These are phyloP conservation scores for Pelargonium australe DNA, from an alignment of 441 rosid genomes.

Conservation along the genomic window DNA sequence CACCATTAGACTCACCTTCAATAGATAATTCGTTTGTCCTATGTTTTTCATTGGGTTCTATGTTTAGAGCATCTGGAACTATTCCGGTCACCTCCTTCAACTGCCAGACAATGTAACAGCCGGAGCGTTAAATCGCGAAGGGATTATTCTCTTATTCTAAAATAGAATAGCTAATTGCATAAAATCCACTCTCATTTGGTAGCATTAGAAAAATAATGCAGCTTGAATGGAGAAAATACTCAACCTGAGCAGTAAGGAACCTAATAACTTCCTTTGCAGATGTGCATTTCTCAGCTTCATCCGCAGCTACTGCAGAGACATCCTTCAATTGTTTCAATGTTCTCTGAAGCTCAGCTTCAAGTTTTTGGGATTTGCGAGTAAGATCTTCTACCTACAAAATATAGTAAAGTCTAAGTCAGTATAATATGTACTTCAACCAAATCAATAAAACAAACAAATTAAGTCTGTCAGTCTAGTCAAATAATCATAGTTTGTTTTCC, in stretches of 20 bases:
- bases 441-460: not conserved
- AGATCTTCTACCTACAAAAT: slow-evolving; percentile 68
- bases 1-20: not conserved
- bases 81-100: slow-evolving; percentile 86
- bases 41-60: slow-evolving; percentile 47
- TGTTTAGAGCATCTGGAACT: slow-evolving; percentile 41
- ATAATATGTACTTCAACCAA: not conserved
- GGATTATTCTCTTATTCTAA: not conserved
- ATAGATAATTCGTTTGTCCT: not conserved
- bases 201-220: not conserved
- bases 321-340: slow-evolving; percentile 77
- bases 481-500: not conserved
- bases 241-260: slow-evolving; percentile 88
- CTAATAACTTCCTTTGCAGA: slow-evolving; percentile 97
- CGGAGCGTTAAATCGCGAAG: not conserved
- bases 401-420: slow-evolving; percentile 14
- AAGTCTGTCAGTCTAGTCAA: not conserved
- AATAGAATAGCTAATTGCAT: not conserved
- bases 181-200: not conserved
- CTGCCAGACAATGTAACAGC: slow-evolving; percentile 28
- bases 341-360: slow-evolving; percentile 83
- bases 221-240: slow-evolving; percentile 20
- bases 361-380: slow-evolving; percentile 66
- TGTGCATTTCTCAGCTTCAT: slow-evolving; percentile 84
- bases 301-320: slow-evolving; percentile 71